These are phyloP conservation scores for Penicillium sp. DNA, from an alignment of 2,329 filamentous ascomycete genomes.

Conservation along the genomic window DNA sequence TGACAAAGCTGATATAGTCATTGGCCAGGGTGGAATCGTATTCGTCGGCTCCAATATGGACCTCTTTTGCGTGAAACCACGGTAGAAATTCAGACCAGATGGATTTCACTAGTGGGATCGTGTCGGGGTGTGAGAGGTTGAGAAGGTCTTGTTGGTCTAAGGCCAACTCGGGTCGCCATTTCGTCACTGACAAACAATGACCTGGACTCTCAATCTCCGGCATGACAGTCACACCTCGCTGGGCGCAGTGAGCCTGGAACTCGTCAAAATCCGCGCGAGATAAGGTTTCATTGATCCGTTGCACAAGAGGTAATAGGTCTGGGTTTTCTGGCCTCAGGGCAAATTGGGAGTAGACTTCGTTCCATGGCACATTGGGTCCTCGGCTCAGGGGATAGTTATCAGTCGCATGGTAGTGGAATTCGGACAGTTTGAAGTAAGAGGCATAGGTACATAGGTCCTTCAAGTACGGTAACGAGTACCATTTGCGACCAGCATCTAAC, in stretches of 20 bases:
- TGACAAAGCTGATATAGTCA: constrained; percentile 60
- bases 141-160: constrained; percentile 56
- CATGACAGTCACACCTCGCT: constrained; percentile 61
- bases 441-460: constrained; percentile 64
- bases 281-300: constrained; percentile 60
- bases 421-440: constrained; percentile 66
- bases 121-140: constrained; percentile 60
- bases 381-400: constrained; percentile 59
- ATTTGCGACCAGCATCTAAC: constrained; percentile 61
- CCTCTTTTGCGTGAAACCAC: constrained; percentile 61
- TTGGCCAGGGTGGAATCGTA: constrained; percentile 51
- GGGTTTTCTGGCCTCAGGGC: constrained; percentile 56
- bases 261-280: constrained; percentile 55
- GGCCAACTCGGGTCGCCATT: constrained; percentile 63
- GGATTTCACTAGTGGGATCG: constrained; percentile 57
- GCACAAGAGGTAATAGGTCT: constrained; percentile 55
- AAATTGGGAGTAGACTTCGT: constrained; percentile 60
- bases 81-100: constrained; percentile 61
- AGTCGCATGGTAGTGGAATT: constrained; percentile 62
- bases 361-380: constrained; percentile 53
- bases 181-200: constrained; percentile 60
- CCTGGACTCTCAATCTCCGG: constrained; percentile 66
- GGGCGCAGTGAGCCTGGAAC: constrained; percentile 58
- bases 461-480: constrained; percentile 59
- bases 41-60: constrained; percentile 62